Evolutionary conservation across 75 land plant species (phyloP), one percentile per base, ranked within the genome.

Genomic region (Cupressus sempervirens): DNA sequence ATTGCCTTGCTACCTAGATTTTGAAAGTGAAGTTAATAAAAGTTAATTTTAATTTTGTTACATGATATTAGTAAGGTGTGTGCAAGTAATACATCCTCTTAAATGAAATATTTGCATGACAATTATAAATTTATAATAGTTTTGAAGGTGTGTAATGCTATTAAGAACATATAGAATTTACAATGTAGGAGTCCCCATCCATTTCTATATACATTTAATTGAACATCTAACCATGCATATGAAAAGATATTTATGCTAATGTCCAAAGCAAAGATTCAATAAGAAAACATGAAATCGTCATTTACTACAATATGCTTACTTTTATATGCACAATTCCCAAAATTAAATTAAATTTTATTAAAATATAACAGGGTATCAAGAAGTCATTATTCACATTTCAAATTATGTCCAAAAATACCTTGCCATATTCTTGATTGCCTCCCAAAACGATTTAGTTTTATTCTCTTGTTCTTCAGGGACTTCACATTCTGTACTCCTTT

Each of bases 381-480:
- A 35, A 75, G 41, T 29, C 23, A 41, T 8, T 15, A 53, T 41
- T 18, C 13, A 3, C 15, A 68, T 12, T 45, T 81, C 30, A 65
- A 81, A 52, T 23, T 18, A 53, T 74, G 7, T 16, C 20, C 0
- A 50, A 70, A 13, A 46, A 85, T 89, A 91, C 90, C 90, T 36
- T 50, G 84, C 72, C 58, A 87, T 58, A 70, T 76, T 43, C 87
- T 87, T 89, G 35, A 88, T 73, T 80, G 89, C 86, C 16, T 84
- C 76, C 90, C 87, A 91, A 43, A 86, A 86, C 43, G 85, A 82
- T 74, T 68, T 3, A 34, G 23, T 70, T 72, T 76, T 76, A 34
- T 70, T 86, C 2, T 54, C 83, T 67, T 34, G 80, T 46, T 50
- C 23, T 43, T 34, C 41, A 45, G 83, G 73, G 34, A 68, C 82